phyloP scores from a whole-genome alignment of 331 rosid genomes.

The Acacia concinna region DNA sequence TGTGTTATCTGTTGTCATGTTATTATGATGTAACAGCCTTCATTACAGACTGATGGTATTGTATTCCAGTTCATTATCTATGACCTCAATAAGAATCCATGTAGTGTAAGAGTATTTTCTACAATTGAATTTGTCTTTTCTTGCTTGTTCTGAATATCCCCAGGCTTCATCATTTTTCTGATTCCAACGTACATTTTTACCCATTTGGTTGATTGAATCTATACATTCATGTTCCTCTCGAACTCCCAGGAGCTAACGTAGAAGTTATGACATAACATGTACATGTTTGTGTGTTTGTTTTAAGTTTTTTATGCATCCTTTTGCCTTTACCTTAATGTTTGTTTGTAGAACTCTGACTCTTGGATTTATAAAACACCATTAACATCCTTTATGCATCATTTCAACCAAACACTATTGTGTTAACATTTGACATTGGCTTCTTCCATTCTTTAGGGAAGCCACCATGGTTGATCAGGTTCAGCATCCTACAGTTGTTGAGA shows the following conservation, averaged over 20 bases:
- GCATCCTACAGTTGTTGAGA: conserved; percentile 63
- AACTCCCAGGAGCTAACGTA: background rate
- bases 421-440: background rate
- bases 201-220: background rate
- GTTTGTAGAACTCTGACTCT: background rate
- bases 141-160: background rate
- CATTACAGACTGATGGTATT: background rate
- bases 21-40: background rate
- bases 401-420: background rate
- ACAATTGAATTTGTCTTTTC: background rate
- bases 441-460: conserved; percentile 43
- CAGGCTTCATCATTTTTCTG: background rate
- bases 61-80: background rate
- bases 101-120: background rate
- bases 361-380: no score
- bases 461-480: conserved; percentile 76
- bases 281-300: background rate
- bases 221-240: background rate
- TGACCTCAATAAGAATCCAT: background rate
- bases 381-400: no score
- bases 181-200: background rate
- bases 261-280: background rate
- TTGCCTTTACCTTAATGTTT: background rate
- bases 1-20: background rate
- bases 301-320: no score